Percentiles rank a stretch among this genome's conserved stretches.
Conservation (phyloP, 1,139 yeast genomes). For the Sugiyamaella xylanicola region DNA sequence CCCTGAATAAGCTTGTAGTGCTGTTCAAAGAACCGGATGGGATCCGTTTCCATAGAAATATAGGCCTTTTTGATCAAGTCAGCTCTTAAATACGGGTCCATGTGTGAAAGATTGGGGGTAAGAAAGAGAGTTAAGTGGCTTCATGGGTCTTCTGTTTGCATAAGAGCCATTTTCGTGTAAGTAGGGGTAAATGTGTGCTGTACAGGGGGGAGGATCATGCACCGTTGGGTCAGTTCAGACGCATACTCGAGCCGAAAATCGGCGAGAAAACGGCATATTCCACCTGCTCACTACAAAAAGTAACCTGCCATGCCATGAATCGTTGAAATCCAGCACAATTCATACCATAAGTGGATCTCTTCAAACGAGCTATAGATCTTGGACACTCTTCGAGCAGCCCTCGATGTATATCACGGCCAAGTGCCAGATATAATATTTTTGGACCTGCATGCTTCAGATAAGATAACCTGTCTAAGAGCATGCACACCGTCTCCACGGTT, state of each 20-base stretch:
- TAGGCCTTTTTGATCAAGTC: conserved; percentile 1
- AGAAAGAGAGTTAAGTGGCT: background rate
- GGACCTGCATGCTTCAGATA: background rate
- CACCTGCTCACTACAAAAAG: background rate
- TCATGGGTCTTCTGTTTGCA: background rate
- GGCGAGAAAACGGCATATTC: background rate
- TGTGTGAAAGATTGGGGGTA: background rate
- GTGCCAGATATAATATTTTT: background rate
- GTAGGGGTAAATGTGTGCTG: background rate
- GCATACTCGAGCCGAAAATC: background rate
- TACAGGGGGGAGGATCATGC: background rate
- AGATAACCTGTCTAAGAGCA: background rate
- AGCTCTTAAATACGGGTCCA: conserved; percentile 9
- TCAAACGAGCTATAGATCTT: no score
- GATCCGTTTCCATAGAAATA: conserved; percentile 10
- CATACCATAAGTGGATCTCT: no score
- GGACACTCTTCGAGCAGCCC: no score
- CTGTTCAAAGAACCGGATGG: conserved; percentile 12
- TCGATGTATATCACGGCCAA: background rate
- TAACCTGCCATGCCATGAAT: background rate
- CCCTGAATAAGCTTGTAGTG: conserved; percentile 1
- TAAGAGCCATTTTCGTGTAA: background rate
- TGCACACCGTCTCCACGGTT: background rate
- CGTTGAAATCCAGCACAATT: no score
- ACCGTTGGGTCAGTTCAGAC: background rate